phyloP scores from a whole-genome alignment of 495 filamentous ascomycete species.

The Margaritispora aquatica region DNA sequence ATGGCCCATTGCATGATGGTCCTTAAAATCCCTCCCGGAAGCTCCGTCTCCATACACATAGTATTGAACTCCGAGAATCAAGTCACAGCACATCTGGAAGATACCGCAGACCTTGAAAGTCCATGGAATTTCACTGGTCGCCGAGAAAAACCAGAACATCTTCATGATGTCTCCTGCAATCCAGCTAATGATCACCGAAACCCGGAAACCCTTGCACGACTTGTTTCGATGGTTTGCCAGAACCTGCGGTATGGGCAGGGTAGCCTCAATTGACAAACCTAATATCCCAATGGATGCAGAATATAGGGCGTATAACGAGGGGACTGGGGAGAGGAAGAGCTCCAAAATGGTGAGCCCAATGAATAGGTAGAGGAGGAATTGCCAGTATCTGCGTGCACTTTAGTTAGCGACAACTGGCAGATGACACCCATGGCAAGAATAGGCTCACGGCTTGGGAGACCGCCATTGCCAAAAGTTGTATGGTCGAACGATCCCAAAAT shows the following conservation, averaged over 20 bases:
- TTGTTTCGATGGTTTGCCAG: constrained; percentile 67
- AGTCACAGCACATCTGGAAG: constrained; percentile 84
- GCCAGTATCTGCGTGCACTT: constrained; percentile 66
- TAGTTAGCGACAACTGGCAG: constrained; percentile 2
- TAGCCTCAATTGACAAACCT: constrained; percentile 86
- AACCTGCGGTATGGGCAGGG: constrained; percentile 85
- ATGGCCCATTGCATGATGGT: constrained; percentile 7
- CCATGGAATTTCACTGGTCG: constrained; percentile 65
- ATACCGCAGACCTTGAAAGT: constrained; percentile 89
- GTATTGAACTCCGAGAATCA: constrained; percentile 79
- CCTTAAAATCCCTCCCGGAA: constrained; percentile 7
- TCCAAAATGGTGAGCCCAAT: constrained; percentile 61
- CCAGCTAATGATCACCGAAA: constrained; percentile 85
- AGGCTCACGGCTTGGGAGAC: constrained; percentile 64
- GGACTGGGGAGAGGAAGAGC: constrained; percentile 58
- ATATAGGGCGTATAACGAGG: constrained; percentile 54
- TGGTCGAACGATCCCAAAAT: constrained; percentile 51
- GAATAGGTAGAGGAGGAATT: constrained; percentile 70
- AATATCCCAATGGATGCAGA: constrained; percentile 68
- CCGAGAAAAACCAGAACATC: constrained; percentile 86
- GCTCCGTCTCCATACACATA: constrained; percentile 65
- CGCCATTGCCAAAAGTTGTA: constrained; percentile 96
- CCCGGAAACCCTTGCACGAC: constrained; percentile 84
- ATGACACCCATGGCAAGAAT: not conserved
- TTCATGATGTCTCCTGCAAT: constrained; percentile 90